phyloP scores from a whole-genome alignment of 148 eudicot genomes.

The Chenopodium quinoa region DNA sequence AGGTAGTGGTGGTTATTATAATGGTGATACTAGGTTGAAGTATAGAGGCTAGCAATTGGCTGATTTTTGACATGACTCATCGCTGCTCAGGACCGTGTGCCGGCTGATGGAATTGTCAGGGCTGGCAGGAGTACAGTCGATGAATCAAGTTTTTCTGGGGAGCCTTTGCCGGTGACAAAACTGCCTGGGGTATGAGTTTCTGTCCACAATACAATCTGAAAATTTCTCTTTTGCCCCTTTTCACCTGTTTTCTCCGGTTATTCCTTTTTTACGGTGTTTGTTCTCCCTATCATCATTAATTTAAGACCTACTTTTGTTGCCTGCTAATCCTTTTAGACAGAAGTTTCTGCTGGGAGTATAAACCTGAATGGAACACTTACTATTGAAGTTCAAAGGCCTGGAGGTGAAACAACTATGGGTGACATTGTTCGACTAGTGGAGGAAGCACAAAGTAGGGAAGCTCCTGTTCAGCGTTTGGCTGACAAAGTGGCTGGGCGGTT shows the following conservation, averaged over 20 bases:
- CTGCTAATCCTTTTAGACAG: slow-evolving; percentile 44
- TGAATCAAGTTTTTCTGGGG: slow-evolving; percentile 96
- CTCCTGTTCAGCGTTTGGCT: slow-evolving; percentile 97
- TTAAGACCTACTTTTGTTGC: neutral
- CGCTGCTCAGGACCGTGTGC: slow-evolving; percentile 77
- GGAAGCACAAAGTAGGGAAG: slow-evolving; percentile 95
- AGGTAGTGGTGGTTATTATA: neutral
- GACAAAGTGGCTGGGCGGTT: slow-evolving; percentile 97
- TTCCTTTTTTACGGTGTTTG: neutral
- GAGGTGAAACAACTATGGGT: slow-evolving; percentile 93
- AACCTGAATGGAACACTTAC: slow-evolving; percentile 91
- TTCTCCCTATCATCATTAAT: neutral
- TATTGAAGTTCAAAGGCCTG: slow-evolving; percentile 84
- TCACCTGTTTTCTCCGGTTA: neutral
- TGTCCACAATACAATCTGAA: neutral
- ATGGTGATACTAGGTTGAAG: neutral
- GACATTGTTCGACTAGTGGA: slow-evolving; percentile 94
- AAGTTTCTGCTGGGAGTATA: slow-evolving; percentile 95
- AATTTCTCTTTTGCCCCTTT: neutral
- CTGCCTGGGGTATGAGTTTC: slow-evolving; percentile 60
- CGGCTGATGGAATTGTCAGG: slow-evolving; percentile 91
- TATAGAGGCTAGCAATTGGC: neutral
- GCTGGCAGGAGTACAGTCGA: slow-evolving; percentile 97
- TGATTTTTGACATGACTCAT: slow-evolving; percentile 17
- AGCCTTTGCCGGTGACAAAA: slow-evolving; percentile 90